Evolutionary conservation across 1,284 basidiomycete genomes (phyloP), one percentile per base, ranked within the genome.

Genomic region (Retiboletus fuscus): DNA sequence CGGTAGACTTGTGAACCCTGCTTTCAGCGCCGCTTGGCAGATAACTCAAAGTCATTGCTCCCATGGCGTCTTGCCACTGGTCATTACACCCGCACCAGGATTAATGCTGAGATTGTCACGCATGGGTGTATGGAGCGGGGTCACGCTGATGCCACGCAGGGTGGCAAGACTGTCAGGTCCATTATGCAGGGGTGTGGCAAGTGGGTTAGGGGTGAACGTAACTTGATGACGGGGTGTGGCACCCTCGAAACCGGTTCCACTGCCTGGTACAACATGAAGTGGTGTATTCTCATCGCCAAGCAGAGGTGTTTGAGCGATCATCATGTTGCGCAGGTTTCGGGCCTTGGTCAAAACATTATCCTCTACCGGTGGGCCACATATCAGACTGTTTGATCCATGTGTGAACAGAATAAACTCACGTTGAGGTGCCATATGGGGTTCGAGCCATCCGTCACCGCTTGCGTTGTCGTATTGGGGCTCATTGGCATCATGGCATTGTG

Each of bases 201-300:
- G 90, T 5, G 97, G 97, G 84, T 99, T 99, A 10, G 97, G 97
- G 0, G 97, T 99, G 73, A 97, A 96, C 0, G 94, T 89, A 24
- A 94, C 91, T 76, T 92, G 90, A 76, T 95, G 94, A n/a, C 90
- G 91, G 34, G 97, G 97, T 3, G 96, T 97, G 1, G 96, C 96
- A 61, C 95, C 89, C 79, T 95, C 95, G 79, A 95, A 97, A 3
- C 96, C 97, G 11, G 95, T 96, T 20, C 95, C 95, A 28, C 91
- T 92, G 39, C 86, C 88, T 22, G 89, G 84, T 15, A 87, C 87
- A n/a, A 87, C 85, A 79, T 96, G 96, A 72, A 98, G 81, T 3
- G 96, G 96, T 0, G 96, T 97, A 82, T 99, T 99, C 83, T 98
- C 97, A 68, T 99, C 96, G 18, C 98, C 98, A 12, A 99, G 89